Conservation (phyloP, 2,329 filamentous ascomycete species). For the Arthrobotrys sinensis region DNA sequence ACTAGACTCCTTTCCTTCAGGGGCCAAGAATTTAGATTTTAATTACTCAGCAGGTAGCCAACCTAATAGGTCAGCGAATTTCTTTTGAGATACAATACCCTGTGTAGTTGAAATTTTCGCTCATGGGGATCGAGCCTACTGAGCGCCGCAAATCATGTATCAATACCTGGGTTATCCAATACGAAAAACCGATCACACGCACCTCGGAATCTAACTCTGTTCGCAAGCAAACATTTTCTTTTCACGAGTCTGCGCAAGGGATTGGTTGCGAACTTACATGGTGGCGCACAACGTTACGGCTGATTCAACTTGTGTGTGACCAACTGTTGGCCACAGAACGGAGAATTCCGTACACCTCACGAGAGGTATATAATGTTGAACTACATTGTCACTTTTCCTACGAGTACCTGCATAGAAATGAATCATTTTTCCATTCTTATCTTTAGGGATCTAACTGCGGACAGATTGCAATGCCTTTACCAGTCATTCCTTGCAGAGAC, state of each 20-base stretch:
- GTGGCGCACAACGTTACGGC: conserved; percentile 20
- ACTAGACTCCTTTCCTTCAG: neutral
- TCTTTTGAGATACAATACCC: neutral
- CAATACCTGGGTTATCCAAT: no score
- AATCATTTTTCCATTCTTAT: no score
- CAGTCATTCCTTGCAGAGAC: no score
- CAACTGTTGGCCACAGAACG: neutral
- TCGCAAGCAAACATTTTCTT: neutral
- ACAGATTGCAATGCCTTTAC: no score
- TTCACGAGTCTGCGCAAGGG: neutral
- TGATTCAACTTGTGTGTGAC: conserved; percentile 6
- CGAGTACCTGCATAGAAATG: no score
- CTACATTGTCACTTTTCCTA: no score
- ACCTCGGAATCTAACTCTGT: conserved; percentile 18
- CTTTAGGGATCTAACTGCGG: no score
- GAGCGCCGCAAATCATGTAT: no score
- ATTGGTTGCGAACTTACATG: conserved; percentile 13
- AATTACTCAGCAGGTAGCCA: neutral
- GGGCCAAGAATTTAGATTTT: conserved; percentile 13
- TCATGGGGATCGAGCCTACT: no score
- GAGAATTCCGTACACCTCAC: neutral
- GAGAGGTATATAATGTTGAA: no score
- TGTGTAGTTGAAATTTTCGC: neutral
- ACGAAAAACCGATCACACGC: neutral
- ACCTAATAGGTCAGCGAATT: neutral